phyloP scores from a whole-genome alignment of 1,284 basidiomycete species.

The Melampsora abietis-canadensis region DNA sequence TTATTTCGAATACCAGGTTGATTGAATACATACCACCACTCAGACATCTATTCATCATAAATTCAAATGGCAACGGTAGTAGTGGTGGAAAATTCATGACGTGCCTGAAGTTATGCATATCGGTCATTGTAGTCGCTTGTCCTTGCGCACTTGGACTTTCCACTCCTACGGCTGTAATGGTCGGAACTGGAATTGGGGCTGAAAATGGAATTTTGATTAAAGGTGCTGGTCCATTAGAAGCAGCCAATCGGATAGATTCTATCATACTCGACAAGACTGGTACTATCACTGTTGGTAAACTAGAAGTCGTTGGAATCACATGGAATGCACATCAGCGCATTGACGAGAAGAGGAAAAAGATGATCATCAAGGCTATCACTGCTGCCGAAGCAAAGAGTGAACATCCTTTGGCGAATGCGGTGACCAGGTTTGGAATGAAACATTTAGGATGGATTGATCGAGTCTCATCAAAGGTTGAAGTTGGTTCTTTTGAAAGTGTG shows the following conservation, averaged over 20 bases:
- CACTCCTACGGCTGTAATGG: conserved; percentile 99
- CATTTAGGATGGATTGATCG: conserved; percentile 59
- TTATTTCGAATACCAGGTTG: conserved; percentile 65
- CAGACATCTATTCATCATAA: conserved; percentile 58
- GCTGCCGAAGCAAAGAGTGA: conserved; percentile 87
- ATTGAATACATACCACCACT: conserved; percentile 67
- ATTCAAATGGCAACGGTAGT: conserved; percentile 7
- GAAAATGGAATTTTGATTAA: conserved; percentile 98
- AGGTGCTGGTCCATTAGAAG: conserved; percentile 88
- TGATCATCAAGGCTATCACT: conserved; percentile 63
- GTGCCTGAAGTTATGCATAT: conserved; percentile 95
- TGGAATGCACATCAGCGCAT: conserved; percentile 63
- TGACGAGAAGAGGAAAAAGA: conserved; percentile 42
- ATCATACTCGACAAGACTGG: conserved; percentile 97
- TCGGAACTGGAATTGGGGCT: conserved; percentile 95
- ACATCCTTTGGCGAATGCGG: conserved; percentile 90
- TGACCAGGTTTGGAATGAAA: conserved; percentile 75
- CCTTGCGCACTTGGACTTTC: conserved; percentile 94
- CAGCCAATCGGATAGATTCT: conserved; percentile 73
- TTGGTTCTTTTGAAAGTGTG: conserved; percentile 70
- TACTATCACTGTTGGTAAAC: conserved; percentile 84
- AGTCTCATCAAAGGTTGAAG: conserved; percentile 55
- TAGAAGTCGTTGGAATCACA: conserved; percentile 67
- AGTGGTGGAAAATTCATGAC: conserved; percentile 67
- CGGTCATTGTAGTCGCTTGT: conserved; percentile 95